phyloP scores from a whole-genome alignment of 345 rosid species.

The Barbarea vulgaris region DNA sequence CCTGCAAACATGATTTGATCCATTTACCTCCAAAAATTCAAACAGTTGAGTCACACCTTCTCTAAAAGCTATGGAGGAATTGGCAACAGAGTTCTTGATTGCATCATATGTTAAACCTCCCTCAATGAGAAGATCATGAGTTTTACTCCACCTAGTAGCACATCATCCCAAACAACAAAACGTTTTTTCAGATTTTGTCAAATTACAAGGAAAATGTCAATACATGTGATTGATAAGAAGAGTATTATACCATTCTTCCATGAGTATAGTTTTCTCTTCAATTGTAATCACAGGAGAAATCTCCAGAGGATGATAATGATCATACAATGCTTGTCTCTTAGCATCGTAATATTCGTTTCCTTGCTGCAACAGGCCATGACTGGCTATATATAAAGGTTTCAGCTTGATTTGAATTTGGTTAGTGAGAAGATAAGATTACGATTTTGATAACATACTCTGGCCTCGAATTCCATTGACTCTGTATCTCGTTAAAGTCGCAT shows the following conservation, averaged over 20 bases:
- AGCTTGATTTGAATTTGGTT: constrained; percentile 18
- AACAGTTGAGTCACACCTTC: constrained; percentile 78
- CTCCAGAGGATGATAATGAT: constrained; percentile 79
- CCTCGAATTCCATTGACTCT: constrained; percentile 67
- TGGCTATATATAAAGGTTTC: constrained; percentile 51
- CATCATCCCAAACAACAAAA: not conserved
- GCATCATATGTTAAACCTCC: constrained; percentile 87
- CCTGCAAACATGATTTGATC: constrained; percentile 3
- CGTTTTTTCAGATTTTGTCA: not conserved
- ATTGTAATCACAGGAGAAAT: constrained; percentile 66
- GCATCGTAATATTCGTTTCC: constrained; percentile 70
- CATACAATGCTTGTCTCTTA: constrained; percentile 69
- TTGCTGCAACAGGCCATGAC: constrained; percentile 86
- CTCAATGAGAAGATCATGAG: constrained; percentile 81
- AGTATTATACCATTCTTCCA: constrained; percentile 88
- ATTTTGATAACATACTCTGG: constrained; percentile 52
- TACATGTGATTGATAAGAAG: no score
- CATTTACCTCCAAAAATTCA: constrained; percentile 73
- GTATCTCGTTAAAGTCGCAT: constrained; percentile 74
- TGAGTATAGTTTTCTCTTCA: constrained; percentile 84
- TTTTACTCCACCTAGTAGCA: constrained; percentile 80
- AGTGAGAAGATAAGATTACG: constrained; percentile 6
- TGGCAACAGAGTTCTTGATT: constrained; percentile 65
- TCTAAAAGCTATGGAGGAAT: constrained; percentile 70
- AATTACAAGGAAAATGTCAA: not conserved